Percentiles rank a stretch among this genome's conserved stretches.
Evolutionary conservation across 1,284 basidiomycete genomes (phyloP).

Genomic region (Trichosporon faecale): DNA sequence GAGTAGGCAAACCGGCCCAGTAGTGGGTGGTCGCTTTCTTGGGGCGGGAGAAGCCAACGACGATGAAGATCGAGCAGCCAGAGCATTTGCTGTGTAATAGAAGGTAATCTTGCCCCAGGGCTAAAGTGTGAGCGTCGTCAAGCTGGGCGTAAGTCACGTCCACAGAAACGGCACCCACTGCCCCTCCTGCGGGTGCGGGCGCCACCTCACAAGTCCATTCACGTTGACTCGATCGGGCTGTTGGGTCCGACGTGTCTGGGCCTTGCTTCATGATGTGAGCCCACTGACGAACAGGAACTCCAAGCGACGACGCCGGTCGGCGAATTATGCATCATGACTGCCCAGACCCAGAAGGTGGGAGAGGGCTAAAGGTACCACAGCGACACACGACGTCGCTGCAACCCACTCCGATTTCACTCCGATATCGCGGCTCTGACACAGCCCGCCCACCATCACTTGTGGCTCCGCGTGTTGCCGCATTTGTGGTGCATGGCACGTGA

Average conservation of each 20-base stretch:
- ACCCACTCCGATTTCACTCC: not conserved
- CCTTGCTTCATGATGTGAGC: not conserved
- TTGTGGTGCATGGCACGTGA: no score
- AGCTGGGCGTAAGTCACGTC: not conserved
- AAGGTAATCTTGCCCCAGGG: not conserved
- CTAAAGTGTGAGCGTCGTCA: not conserved
- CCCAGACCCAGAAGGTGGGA: not conserved
- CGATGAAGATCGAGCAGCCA: not conserved
- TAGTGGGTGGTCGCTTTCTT: not conserved
- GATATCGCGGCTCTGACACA: not conserved
- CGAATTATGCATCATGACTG: not conserved
- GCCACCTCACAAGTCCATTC: not conserved
- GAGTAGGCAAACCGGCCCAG: not conserved
- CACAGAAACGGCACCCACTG: not conserved
- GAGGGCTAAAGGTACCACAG: not conserved
- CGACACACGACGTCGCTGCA: not conserved
- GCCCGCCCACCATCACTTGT: not conserved
- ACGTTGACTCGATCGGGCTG: not conserved
- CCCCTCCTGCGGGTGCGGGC: not conserved
- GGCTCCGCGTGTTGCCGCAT: not conserved
- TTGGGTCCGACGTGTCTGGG: not conserved
- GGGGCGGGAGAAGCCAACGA: not conserved
- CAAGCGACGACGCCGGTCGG: not conserved
- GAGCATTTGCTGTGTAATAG: not conserved
- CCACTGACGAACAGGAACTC: not conserved